phyloP scores from a whole-genome alignment of 805 yeast species.

The Saturnispora sekii region DNA sequence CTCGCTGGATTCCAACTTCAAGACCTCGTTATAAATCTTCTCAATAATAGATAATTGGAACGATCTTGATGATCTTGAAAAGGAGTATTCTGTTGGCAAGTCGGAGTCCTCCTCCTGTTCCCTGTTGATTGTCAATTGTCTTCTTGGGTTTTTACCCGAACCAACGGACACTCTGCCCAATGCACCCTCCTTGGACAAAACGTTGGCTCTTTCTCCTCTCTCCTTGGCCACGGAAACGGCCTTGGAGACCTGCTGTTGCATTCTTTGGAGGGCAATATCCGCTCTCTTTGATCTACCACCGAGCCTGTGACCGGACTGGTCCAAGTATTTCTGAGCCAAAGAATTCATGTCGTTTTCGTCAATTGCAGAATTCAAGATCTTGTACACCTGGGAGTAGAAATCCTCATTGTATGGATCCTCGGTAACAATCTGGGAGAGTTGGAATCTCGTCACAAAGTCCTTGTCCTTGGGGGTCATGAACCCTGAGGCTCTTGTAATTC shows the following conservation, averaged over 20 bases:
- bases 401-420: conserved; percentile 97
- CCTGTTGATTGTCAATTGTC: conserved; percentile 55
- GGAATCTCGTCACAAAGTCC: conserved; percentile 90
- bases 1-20: conserved; percentile 68
- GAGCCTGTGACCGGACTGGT: conserved; percentile 82
- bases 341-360: conserved; percentile 55
- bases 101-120: conserved; percentile 19
- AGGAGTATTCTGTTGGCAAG: conserved; percentile 25
- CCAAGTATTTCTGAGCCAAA: conserved; percentile 88
- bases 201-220: conserved; percentile 53
- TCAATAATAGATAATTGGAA: conserved; percentile 64
- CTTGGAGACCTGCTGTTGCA: conserved; percentile 96
- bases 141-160: conserved; percentile 79
- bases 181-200: conserved; percentile 67
- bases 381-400: conserved; percentile 88
- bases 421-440: conserved; percentile 88
- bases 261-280: conserved; percentile 86
- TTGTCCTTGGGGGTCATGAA: conserved; percentile 96
- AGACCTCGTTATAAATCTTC: conserved; percentile 63
- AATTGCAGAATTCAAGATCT: conserved; percentile 54
- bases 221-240: conserved; percentile 95
- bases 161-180: conserved; percentile 78
- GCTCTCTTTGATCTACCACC: conserved; percentile 81
- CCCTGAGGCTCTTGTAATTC: conserved; percentile 76
- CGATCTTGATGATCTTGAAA: conserved; percentile 33